Base-by-base conservation (phyloP, 495 filamentous ascomycete species). In the Cenococcum geophilum region DNA sequence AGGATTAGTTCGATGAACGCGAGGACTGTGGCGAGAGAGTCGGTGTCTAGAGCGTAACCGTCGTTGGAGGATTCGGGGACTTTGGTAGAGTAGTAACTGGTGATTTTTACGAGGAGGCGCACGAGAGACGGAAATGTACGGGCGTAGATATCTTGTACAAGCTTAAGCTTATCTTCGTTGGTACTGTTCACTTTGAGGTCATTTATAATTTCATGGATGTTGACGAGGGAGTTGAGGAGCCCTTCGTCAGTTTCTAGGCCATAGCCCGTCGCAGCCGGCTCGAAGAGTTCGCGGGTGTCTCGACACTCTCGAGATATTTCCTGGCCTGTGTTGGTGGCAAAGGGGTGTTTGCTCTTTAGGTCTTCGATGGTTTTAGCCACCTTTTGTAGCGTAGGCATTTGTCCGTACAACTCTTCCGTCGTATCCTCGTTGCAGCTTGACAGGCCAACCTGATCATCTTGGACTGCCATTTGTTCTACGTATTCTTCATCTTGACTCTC, bases 111-210 rank as follows among this genome's bases (percentile, higher is more conserved):
- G 4, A 53, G 49, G 18, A 56, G 16, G 16, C 23, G 12, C 14
- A 32, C 37, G 5, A 56, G 54, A 8, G 34, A 56, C 5, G 54
- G 54, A 36, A 56, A 5, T 1, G 32, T 40, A n/a, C 34, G 34
- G 18, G 54, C 37, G 54, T 56, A 56, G 18, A 56, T 21, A 40
- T 56, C 54, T 12, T 56, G 54, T 1, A 40, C n/a, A 4, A 56
- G 18, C 37, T 40, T 9, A 8, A 12, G 21, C 22, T 56, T 37
- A 37, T 11, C 3, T 37, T 37, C 54, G 3, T 37, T 37, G 18
- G 34, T 22, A 5, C 12, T 37, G 22, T 56, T 37, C 6, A n/a
- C 12, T 40, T 62, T 34, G 10, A 68, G 49, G 18, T 57, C 34
- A 36, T 57, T 60, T 11, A 65, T 23, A 0, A 64, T 23, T 1